A percentile compares a stretch with the other conserved stretches of the same genome.
phyloP scores from a whole-genome alignment of 805 yeast genomes.

The Zygotorulaspora florentina region DNA sequence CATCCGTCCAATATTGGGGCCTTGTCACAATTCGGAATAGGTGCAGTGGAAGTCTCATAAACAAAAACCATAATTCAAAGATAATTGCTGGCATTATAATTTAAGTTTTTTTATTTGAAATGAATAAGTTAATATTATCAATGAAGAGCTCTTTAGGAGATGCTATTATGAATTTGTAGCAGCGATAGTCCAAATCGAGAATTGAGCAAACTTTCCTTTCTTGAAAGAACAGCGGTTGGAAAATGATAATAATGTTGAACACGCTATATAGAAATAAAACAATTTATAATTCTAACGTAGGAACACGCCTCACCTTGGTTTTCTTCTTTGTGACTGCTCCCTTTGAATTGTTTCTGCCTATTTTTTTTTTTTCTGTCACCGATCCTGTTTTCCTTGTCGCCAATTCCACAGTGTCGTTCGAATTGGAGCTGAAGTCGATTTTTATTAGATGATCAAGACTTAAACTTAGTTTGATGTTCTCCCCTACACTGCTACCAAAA shows the following conservation, averaged over 20 bases:
- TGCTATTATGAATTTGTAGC: too few relatives aligned
- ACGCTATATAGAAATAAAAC: neutral
- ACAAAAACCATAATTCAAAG: neutral
- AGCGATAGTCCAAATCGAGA: too few relatives aligned
- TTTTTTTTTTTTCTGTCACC: conserved; percentile 10
- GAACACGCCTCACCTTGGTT: conserved; percentile 8
- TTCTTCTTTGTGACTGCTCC: conserved; percentile 21
- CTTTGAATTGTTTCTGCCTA: conserved; percentile 9
- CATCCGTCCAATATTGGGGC: neutral
- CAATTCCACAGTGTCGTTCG: neutral
- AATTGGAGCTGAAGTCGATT: conserved; percentile 5
- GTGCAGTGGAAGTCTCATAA: neutral
- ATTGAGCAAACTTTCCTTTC: too few relatives aligned
- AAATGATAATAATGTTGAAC: too few relatives aligned
- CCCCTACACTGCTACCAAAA: conserved; percentile 22
- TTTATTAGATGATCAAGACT: conserved; percentile 17
- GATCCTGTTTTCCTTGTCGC: conserved; percentile 2
- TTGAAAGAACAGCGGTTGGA: too few relatives aligned
- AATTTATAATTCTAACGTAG: conserved; percentile 8
- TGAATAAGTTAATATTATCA: neutral
- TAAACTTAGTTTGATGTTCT: conserved; percentile 22
- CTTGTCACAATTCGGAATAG: neutral
- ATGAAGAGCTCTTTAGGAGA: neutral
- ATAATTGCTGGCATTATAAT: neutral
- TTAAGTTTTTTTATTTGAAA: neutral